A percentile compares a stretch with the other conserved stretches of the same genome.
Evolutionary conservation across 352 stramenopile species (phyloP).

Genomic region (Blastocystis sp.): DNA sequence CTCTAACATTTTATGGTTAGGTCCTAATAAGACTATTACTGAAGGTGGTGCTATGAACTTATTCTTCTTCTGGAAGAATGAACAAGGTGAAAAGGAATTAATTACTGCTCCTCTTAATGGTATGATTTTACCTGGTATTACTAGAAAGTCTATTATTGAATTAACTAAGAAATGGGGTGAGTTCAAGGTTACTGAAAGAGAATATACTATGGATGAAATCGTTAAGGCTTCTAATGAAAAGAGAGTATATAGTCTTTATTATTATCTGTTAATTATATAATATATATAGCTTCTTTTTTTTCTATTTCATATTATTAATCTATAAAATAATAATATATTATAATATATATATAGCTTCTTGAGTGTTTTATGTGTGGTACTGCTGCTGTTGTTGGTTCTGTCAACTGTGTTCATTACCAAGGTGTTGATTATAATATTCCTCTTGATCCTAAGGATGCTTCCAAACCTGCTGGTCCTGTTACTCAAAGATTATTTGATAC

Average conservation of each 20-base stretch:
- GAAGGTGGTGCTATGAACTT: slow-evolving; percentile 89
- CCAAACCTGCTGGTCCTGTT: slow-evolving; percentile 52
- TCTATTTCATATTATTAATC: not conserved
- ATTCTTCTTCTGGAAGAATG: slow-evolving; percentile 79
- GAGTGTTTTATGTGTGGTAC: slow-evolving; percentile 85
- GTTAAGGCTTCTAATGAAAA: slow-evolving; percentile 65
- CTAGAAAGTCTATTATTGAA: slow-evolving; percentile 74
- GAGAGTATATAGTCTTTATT: slow-evolving; percentile 41
- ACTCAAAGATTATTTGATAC: slow-evolving; percentile 65
- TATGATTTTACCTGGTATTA: slow-evolving; percentile 88
- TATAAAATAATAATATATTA: not conserved
- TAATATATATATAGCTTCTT: too few relatives aligned
- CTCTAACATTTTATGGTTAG: slow-evolving; percentile 16
- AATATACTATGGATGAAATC: slow-evolving; percentile 78
- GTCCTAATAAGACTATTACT: slow-evolving; percentile 43
- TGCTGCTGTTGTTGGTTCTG: slow-evolving; percentile 72
- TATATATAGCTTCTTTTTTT: not conserved
- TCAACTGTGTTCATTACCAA: slow-evolving; percentile 76
- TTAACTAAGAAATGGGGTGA: slow-evolving; percentile 66
- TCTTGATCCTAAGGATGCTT: slow-evolving; percentile 56
- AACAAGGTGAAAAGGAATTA: slow-evolving; percentile 69
- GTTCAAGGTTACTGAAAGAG: slow-evolving; percentile 74
- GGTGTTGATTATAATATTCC: slow-evolving; percentile 69
- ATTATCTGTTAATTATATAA: not conserved
- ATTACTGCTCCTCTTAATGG: slow-evolving; percentile 76